These are phyloP conservation scores for Diaporthe amygdali DNA, from an alignment of 2,329 filamentous ascomycete genomes.

Conservation along the genomic window DNA sequence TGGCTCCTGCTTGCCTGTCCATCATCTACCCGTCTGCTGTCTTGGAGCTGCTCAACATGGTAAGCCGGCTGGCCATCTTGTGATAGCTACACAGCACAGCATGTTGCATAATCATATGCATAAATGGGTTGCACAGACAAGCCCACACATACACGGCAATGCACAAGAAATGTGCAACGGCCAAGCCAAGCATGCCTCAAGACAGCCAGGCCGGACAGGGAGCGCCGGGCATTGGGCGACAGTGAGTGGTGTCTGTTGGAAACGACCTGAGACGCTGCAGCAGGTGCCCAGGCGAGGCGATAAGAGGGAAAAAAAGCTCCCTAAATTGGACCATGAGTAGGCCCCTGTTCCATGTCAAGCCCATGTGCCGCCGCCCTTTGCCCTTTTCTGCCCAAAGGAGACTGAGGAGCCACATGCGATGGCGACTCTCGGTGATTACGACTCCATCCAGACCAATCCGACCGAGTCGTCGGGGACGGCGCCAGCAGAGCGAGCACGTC, in stretches of 20 bases:
- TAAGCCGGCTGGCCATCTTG: not conserved
- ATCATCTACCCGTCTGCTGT: not conserved
- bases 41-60: not conserved
- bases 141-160: not conserved
- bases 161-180: not conserved
- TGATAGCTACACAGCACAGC: not conserved
- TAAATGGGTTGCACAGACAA: not conserved
- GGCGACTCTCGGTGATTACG: conserved; percentile 22
- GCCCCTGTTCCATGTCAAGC: conserved; percentile 6
- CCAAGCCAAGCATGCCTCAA: not conserved
- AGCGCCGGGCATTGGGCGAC: not conserved
- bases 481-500: not conserved
- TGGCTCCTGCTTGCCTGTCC: not conserved
- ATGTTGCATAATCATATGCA: not conserved
- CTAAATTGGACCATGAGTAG: conserved; percentile 2
- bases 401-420: conserved; percentile 16
- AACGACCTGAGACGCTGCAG: conserved; percentile 10
- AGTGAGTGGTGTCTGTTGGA: conserved; percentile 7
- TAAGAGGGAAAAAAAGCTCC: not conserved
- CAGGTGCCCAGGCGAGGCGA: conserved; percentile 2
- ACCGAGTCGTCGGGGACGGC: conserved; percentile 8
- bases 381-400: not conserved
- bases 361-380: conserved; percentile 2
- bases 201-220: not conserved
- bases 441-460: conserved; percentile 19